Conservation (phyloP, 139 green algal species). For the Tetraselmis chui region DNA sequence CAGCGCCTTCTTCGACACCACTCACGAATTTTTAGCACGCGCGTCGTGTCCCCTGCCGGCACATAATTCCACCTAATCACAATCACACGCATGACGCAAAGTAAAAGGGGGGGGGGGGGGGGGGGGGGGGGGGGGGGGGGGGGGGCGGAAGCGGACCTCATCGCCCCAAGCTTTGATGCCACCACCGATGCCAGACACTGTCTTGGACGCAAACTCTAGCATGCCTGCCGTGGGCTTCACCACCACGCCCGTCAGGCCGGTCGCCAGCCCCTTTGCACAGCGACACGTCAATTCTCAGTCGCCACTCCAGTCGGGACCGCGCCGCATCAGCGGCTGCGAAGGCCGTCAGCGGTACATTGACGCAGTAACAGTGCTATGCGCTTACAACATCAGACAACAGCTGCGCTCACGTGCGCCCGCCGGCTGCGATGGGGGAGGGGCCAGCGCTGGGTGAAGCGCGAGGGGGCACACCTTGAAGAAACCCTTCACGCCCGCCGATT, state of each 20-base stretch:
- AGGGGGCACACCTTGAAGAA: conserved; percentile 26
- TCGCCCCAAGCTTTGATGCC: conserved; percentile 29
- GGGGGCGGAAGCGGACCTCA: conserved; percentile 1
- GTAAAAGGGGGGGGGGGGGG: neutral
- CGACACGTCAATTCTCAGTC: too few species aligned
- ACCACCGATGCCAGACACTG: conserved; percentile 20
- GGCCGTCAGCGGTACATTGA: too few species aligned
- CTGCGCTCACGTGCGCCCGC: too few species aligned
- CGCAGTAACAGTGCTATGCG: too few species aligned
- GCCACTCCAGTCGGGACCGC: too few species aligned
- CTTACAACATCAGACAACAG: too few species aligned
- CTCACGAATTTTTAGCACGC: too few species aligned
- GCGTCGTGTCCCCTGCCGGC: neutral
- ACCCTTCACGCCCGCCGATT: conserved; percentile 24
- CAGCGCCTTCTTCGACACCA: too few species aligned
- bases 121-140: neutral
- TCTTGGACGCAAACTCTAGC: conserved; percentile 38
- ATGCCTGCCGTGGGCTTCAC: conserved; percentile 44
- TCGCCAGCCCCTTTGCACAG: conserved; percentile 25
- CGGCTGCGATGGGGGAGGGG: too few species aligned
- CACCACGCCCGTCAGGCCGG: conserved; percentile 33
- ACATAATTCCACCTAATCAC: neutral
- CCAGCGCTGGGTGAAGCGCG: too few species aligned
- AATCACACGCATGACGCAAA: neutral
- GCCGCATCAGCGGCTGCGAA: too few species aligned